Conservation (phyloP, 2,329 filamentous ascomycete species). For the Alternaria sp. region DNA sequence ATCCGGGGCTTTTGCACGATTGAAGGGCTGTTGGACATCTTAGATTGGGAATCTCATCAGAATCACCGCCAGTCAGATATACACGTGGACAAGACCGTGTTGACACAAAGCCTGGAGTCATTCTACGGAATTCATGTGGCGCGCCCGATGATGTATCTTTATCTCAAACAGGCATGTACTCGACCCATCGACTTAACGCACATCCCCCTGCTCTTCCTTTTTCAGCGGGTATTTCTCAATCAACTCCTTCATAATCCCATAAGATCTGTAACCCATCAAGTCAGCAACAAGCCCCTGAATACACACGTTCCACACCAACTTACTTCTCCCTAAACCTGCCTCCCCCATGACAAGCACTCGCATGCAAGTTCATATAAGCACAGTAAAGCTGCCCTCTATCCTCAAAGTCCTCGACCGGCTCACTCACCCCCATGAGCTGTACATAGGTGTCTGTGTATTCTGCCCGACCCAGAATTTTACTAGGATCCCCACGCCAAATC, state of each 20-base stretch:
- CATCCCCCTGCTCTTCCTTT: not conserved
- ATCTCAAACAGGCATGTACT: too few species aligned
- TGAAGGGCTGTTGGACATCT: not conserved
- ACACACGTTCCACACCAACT: not conserved
- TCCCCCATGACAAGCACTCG: not conserved
- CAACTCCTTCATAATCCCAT: not conserved
- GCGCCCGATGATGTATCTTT: too few species aligned
- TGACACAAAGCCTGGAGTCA: not conserved
- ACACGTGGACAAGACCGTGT: not conserved
- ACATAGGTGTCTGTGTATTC: not conserved
- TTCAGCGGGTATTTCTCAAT: not conserved
- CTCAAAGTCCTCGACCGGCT: not conserved
- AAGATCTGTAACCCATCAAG: not conserved
- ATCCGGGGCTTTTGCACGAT: not conserved
- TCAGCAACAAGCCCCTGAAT: not conserved
- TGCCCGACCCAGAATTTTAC: not conserved
- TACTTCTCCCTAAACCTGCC: not conserved
- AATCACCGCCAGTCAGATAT: not conserved
- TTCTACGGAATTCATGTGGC: too few species aligned
- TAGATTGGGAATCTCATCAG: not conserved
- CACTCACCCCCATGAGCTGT: not conserved
- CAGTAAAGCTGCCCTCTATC: not conserved
- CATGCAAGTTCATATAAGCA: not conserved
- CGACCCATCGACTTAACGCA: too few species aligned
- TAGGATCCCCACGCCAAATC: not conserved